Evolutionary conservation across 2,329 filamentous ascomycete genomes (phyloP).

Genomic region (Scorias spongiosa): DNA sequence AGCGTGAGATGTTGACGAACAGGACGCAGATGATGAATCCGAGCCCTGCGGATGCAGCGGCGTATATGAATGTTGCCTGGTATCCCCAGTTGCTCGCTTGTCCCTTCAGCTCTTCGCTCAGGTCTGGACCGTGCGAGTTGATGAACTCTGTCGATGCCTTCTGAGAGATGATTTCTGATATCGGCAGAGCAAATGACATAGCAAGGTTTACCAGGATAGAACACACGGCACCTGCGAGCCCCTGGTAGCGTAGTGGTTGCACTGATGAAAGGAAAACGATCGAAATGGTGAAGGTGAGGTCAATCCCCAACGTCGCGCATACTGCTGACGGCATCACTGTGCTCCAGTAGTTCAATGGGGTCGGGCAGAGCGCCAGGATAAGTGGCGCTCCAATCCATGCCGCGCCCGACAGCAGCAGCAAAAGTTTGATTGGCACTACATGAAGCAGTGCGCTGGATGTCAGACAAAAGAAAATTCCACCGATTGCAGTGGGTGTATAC

Average conservation of each 20-base stretch:
- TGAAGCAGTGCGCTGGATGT: slow-evolving; percentile 17
- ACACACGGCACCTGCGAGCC: slow-evolving; percentile 20
- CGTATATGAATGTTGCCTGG: slow-evolving; percentile 17
- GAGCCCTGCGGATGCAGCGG: slow-evolving; percentile 14
- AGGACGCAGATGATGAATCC: slow-evolving; percentile 15
- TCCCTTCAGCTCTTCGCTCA: neutral
- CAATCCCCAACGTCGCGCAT: slow-evolving; percentile 21
- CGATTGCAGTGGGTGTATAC: slow-evolving; percentile 21
- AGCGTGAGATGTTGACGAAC: slow-evolving; percentile 15
- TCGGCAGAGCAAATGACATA: slow-evolving; percentile 21
- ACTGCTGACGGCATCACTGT: slow-evolving; percentile 23
- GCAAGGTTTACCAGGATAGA: slow-evolving; percentile 22
- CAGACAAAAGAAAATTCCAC: slow-evolving; percentile 19
- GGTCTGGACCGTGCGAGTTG: neutral
- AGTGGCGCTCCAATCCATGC: slow-evolving; percentile 22
- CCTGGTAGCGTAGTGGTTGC: slow-evolving; percentile 19
- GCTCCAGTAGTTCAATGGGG: slow-evolving; percentile 20
- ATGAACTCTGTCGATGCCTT: slow-evolving; percentile 5
- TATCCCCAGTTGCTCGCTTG: slow-evolving; percentile 8
- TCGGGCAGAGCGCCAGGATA: slow-evolving; percentile 17
- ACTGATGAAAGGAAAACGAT: slow-evolving; percentile 18
- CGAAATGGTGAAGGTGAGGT: slow-evolving; percentile 22
- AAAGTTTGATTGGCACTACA: slow-evolving; percentile 14
- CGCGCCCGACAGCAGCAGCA: slow-evolving; percentile 17
- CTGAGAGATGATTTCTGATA: slow-evolving; percentile 18